Evolutionary conservation across 148 eudicot species (phyloP).

Genomic region (Limonium bicolor): DNA sequence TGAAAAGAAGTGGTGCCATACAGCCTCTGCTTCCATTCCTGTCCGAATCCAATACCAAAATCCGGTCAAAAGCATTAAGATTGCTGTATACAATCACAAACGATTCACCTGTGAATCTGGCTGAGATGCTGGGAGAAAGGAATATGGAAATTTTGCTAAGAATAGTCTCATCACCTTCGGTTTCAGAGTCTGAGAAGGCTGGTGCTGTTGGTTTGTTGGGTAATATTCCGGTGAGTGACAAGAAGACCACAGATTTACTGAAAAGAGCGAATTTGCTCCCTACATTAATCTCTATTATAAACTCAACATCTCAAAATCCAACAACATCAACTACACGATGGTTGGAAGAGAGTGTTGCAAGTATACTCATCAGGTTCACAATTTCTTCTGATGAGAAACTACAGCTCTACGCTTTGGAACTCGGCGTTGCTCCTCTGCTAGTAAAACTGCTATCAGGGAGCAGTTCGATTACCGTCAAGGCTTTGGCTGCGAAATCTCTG

Average conservation of each 20-base stretch:
- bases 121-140: slow-evolving; percentile 29
- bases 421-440: slow-evolving; percentile 39
- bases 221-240: slow-evolving; percentile 47
- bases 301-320: slow-evolving; percentile 10
- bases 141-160: slow-evolving; percentile 24
- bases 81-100: slow-evolving; percentile 42
- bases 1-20: slow-evolving; percentile 49
- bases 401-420: slow-evolving; percentile 44
- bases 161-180: slow-evolving; percentile 35
- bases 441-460: slow-evolving; percentile 40
- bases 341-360: slow-evolving; percentile 47
- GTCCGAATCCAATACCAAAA: slow-evolving; percentile 26
- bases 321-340: slow-evolving; percentile 13
- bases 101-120: slow-evolving; percentile 22
- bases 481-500: slow-evolving; percentile 54
- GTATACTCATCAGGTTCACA: slow-evolving; percentile 48
- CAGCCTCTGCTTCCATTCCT: slow-evolving; percentile 58
- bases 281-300: slow-evolving; percentile 29
- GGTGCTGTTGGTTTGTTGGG: slow-evolving; percentile 57
- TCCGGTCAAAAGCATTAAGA: slow-evolving; percentile 34
- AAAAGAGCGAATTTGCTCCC: slow-evolving; percentile 42
- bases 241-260: slow-evolving; percentile 37
- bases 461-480: slow-evolving; percentile 35
- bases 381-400: slow-evolving; percentile 46
- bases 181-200: slow-evolving; percentile 41